Percentiles rank a stretch among this genome's conserved stretches.
These are phyloP conservation scores for Mixia osmundae DNA, from an alignment of 1,284 basidiomycete species.

Conservation along the genomic window DNA sequence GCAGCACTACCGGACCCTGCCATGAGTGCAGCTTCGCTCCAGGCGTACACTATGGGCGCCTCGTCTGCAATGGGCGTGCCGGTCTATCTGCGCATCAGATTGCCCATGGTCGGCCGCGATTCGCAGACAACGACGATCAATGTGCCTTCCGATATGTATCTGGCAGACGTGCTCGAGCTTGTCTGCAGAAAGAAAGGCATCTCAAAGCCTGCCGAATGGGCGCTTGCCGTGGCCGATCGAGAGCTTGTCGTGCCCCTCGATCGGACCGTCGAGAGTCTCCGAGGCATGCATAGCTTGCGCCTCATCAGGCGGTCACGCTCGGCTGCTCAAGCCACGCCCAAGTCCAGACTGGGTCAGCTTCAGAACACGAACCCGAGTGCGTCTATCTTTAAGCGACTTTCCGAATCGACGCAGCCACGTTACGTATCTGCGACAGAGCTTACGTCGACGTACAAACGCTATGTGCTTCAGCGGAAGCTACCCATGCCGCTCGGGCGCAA, in stretches of 20 bases:
- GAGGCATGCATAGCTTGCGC: constrained; percentile 60
- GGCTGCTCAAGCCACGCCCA: constrained; percentile 4
- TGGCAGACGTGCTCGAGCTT: constrained; percentile 73
- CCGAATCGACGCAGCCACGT: constrained; percentile 41
- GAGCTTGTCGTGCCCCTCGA: constrained; percentile 69
- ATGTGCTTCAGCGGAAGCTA: constrained; percentile 45
- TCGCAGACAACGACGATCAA: constrained; percentile 19
- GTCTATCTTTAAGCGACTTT: constrained; percentile 67
- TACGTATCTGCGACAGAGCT: constrained; percentile 26
- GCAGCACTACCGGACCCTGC: background rate
- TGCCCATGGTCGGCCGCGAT: constrained; percentile 6
- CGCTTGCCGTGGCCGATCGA: constrained; percentile 44
- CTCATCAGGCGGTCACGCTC: constrained; percentile 41
- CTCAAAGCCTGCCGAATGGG: constrained; percentile 51
- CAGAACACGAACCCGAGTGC: constrained; percentile 71
- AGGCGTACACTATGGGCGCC: background rate
- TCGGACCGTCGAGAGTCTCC: constrained; percentile 77
- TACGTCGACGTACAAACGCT: constrained; percentile 46
- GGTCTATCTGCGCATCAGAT: constrained; percentile 9
- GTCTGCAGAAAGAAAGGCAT: constrained; percentile 41
- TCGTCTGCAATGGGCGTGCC: background rate
- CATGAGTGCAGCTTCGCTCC: background rate
- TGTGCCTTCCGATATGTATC: constrained; percentile 66
- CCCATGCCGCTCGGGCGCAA: constrained; percentile 71
- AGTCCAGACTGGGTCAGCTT: constrained; percentile 22